A percentile compares a stretch with the other conserved stretches of the same genome.
Conservation (phyloP, 192 early-diverging fungal species). For the Umbelopsis sp. region DNA sequence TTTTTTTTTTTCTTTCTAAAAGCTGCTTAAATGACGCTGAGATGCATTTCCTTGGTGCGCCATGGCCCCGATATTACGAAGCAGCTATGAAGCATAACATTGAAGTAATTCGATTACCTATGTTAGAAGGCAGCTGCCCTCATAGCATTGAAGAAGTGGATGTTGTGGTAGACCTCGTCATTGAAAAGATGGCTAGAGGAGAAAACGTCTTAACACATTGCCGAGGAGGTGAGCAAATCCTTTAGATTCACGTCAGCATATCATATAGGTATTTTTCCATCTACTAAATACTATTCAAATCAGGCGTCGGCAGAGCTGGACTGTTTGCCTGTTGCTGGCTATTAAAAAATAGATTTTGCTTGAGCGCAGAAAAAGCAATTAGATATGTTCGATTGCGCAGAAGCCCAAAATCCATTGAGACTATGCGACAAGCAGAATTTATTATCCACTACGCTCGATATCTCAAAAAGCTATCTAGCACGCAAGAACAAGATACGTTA, state of each 20-base stretch:
- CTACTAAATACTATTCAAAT: not conserved
- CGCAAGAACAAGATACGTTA: not conserved
- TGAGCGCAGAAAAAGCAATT: constrained; percentile 55
- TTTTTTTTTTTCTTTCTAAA: constrained; percentile 27
- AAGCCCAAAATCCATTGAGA: constrained; percentile 75
- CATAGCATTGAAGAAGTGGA: constrained; percentile 60
- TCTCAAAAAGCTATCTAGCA: not conserved
- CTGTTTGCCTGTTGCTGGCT: constrained; percentile 79
- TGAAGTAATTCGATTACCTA: constrained; percentile 67
- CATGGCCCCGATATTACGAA: constrained; percentile 60
- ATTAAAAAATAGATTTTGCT: constrained; percentile 55
- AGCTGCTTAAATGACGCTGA: constrained; percentile 71
- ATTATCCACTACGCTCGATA: constrained; percentile 42
- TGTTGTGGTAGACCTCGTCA: constrained; percentile 52
- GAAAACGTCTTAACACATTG: constrained; percentile 71
- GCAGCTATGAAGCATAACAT: constrained; percentile 56
- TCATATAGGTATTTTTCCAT: not conserved
- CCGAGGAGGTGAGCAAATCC: constrained; percentile 55
- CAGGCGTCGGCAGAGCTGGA: constrained; percentile 77
- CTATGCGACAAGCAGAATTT: constrained; percentile 64
- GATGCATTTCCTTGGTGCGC: constrained; percentile 66
- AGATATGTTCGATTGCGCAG: constrained; percentile 58
- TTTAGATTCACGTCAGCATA: constrained; percentile 8
- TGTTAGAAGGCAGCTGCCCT: constrained; percentile 70
- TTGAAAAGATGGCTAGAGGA: constrained; percentile 47